Conservation (phyloP, 1,284 basidiomycete genomes). For the Melampsora americana region DNA sequence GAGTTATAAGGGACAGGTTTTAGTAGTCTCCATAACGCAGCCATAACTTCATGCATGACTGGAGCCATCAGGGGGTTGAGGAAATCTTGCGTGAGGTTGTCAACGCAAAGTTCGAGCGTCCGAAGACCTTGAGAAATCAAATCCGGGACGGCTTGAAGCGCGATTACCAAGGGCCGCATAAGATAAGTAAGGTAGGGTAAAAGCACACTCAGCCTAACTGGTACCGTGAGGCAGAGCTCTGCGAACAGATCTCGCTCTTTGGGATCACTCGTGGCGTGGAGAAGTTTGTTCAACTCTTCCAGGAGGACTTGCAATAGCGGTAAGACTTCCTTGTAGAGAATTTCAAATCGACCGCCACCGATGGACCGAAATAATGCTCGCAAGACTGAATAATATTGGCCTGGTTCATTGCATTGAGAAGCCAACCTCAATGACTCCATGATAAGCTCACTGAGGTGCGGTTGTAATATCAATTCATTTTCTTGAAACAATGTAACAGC, state of each 20-base stretch:
- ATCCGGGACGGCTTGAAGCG: conserved; percentile 80
- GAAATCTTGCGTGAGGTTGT: conserved; percentile 97
- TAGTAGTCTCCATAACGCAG: conserved; percentile 82
- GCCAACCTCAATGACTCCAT: conserved; percentile 96
- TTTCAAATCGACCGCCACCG: conserved; percentile 93
- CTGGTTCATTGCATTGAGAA: conserved; percentile 82
- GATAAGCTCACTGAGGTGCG: conserved; percentile 86
- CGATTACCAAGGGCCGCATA: conserved; percentile 93
- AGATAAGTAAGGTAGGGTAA: conserved; percentile 91
- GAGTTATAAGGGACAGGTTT: conserved; percentile 88
- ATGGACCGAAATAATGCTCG: conserved; percentile 93
- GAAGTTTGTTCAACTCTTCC: conserved; percentile 85
- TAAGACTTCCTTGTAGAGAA: conserved; percentile 92
- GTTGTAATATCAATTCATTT: conserved; percentile 88
- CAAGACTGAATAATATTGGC: conserved; percentile 91
- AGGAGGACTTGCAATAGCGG: conserved; percentile 95
- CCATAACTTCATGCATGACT: conserved; percentile 89
- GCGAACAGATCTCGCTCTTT: conserved; percentile 82
- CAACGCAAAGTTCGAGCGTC: conserved; percentile 97
- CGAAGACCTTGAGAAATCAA: conserved; percentile 92
- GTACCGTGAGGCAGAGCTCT: conserved; percentile 95
- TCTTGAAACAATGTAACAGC: conserved; percentile 76
- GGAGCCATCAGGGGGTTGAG: conserved; percentile 93
- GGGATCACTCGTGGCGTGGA: conserved; percentile 73
- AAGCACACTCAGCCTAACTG: conserved; percentile 89